phyloP scores from a whole-genome alignment of 176 grass and related monocot genomes.

The Otatea glauca region DNA sequence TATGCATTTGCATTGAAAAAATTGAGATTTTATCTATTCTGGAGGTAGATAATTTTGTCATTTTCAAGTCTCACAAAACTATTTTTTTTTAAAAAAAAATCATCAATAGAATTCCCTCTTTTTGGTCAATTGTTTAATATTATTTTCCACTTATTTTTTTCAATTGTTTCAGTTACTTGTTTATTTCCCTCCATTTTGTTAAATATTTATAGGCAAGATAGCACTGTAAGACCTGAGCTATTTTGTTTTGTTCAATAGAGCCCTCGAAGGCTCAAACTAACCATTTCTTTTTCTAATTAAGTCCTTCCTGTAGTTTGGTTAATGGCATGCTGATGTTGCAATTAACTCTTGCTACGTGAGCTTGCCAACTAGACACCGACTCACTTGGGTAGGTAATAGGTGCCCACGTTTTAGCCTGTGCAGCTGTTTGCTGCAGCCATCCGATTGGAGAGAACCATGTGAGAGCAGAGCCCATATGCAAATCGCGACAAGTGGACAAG shows the following conservation, averaged over 20 bases:
- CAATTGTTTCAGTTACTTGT: background rate
- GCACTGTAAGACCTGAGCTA: slow-evolving; percentile 1
- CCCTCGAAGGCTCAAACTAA: background rate
- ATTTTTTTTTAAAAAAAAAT: background rate
- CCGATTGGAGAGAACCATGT: slow-evolving; percentile 5
- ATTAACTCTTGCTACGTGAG: background rate
- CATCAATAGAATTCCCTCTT: background rate
- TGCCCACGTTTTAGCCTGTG: background rate
- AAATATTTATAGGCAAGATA: slow-evolving; percentile 29
- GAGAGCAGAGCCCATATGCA: background rate
- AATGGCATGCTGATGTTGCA: background rate
- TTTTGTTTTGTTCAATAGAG: slow-evolving; percentile 21
- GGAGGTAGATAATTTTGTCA: background rate
- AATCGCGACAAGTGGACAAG: background rate
- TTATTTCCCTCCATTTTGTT: slow-evolving; percentile 12
- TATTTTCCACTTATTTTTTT: background rate
- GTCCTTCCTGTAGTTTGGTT: background rate
- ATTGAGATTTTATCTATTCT: background rate
- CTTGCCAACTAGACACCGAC: background rate
- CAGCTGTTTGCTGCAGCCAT: background rate
- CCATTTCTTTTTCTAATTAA: background rate
- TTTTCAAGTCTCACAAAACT: background rate
- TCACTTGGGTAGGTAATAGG: background rate
- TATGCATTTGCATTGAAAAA: background rate
- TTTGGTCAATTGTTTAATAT: background rate